Evolutionary conservation across 331 rosid species (phyloP), one percentile per base, ranked within the genome.

Genomic region (Malus hybrid): DNA sequence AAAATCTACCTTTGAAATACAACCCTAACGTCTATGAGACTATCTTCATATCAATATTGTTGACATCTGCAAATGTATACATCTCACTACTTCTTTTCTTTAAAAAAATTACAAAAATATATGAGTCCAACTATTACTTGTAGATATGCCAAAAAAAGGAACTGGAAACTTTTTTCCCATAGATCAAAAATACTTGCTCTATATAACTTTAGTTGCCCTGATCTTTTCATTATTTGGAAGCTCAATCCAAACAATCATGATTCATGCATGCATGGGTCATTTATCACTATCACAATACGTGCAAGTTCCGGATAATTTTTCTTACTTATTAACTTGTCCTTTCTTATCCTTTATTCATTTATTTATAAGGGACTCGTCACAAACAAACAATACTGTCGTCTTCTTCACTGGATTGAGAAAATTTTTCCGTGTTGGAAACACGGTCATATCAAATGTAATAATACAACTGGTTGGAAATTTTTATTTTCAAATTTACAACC

Each of bases 401-500:
- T 3, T 54, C 20, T 54, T 54, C 60, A 67, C 4, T 39, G 0
- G 10, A 36, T 36, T 36, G 42, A 36, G 42, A 34, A 34, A 34
- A 0, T 0, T 34, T 34, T 7, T 7, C 3, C 0, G 3, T 34
- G 9, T 7, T 34, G 39, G 10, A 0, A 34, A 7, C 10, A 34
- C 42, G 10, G 42, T 34, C 42, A 34, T 2, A 34, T 34, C 10
- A 34, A 34, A 34, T 34, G 3, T 34, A 34, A 34, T 34, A 34
- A 34, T 34, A 34, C 42, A 34, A 7, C 10, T 34, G 10, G 10
- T 34, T 34, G 10, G 42, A 34, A 34, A 1, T 34, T 34, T 34
- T 34, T 34, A 24, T 34, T 32, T 32, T 32, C 39, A 34, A 34
- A 0, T 34, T 34, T 34, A 0, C 7, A 34, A 34, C 42, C 42